A percentile compares a stretch with the other conserved stretches of the same genome.
These are phyloP conservation scores for Backusella sp. DNA, from an alignment of 192 early-diverging fungal species.

Conservation along the genomic window DNA sequence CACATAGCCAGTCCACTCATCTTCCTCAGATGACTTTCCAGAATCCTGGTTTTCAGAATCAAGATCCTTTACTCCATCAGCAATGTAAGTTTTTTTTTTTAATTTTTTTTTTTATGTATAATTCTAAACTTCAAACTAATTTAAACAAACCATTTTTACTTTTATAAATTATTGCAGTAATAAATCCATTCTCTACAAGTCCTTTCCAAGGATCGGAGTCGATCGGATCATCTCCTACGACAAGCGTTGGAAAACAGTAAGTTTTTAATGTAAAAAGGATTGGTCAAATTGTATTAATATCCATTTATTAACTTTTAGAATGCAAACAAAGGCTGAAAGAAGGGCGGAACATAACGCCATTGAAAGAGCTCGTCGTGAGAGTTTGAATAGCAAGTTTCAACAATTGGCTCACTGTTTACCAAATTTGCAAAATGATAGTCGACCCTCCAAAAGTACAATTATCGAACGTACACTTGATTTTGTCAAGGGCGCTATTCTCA, in stretches of 20 bases:
- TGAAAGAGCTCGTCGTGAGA: conserved; percentile 76
- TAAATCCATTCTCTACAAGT: background rate
- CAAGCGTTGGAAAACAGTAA: background rate
- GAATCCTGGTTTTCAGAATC: background rate
- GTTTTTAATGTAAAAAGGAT: background rate
- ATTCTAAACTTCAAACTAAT: background rate
- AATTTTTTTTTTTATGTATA: background rate
- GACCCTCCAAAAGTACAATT: conserved; percentile 77
- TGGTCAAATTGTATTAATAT: background rate
- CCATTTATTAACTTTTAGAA: background rate
- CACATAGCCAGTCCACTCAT: background rate
- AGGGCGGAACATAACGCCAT: conserved; percentile 82
- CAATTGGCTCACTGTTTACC: conserved; percentile 75
- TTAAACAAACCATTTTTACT: background rate
- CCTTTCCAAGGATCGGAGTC: conserved; percentile 10
- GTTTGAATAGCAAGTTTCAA: conserved; percentile 76
- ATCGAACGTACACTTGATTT: conserved; percentile 74
- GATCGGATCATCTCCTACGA: background rate
- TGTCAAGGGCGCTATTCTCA: conserved; percentile 17
- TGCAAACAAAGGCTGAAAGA: conserved; percentile 24
- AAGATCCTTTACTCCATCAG: background rate
- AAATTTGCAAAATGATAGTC: conserved; percentile 61
- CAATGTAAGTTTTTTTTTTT: background rate
- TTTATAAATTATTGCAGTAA: background rate
- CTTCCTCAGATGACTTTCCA: conserved; percentile 1